Base-by-base conservation (phyloP, 106 monocot genomes). In the Alisma plantagoaquatica region DNA sequence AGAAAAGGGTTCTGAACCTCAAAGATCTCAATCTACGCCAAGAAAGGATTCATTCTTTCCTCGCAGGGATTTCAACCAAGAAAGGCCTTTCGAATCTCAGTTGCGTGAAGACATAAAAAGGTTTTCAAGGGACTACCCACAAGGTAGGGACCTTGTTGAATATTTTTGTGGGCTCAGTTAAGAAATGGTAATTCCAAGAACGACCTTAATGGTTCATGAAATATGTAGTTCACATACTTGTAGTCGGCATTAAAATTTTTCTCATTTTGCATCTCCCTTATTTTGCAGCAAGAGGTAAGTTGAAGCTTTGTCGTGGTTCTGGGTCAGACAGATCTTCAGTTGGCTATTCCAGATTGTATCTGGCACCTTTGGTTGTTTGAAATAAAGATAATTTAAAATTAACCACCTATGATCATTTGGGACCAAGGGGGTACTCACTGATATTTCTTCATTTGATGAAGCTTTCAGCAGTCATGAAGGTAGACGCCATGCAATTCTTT, bases 231-330 rank as follows among this genome's bases (percentile, higher is more conserved):
- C 35, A 7, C 14, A 38, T 38, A 7, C 35, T 38, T 38, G 9
- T 6, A 7, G 14, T 38, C 35, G 6, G 35, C 14, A 38, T 38
- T 38, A 38, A 38, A 7, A 38, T 50, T 33, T 38, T 56, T 59
- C 11, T 64, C 23, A 19, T 12, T 14, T 3, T 56, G 33, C 49
- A 42, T 45, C 29, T 58, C 55, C 26, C 38, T 55, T 60, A 31
- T 82, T 77, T 81, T 90, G 78, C 84, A 85, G 89, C 89, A 78
- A 81, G 73, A 98, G 98, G 98, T 98, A 98, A 98, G 98, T 98
- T 78, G 77, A 79, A 77, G 81, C 58, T 80, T 79, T 76, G 33
- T 77, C 63, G 43, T 71, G 80, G 71, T 70, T 77, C 66, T 78
- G 52, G 58, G 49, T 75, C 77, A 66, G 80, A 64, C 43, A 66